Base-by-base conservation (phyloP, 768 basidiomycete species). In the Baorangia bicolor region DNA sequence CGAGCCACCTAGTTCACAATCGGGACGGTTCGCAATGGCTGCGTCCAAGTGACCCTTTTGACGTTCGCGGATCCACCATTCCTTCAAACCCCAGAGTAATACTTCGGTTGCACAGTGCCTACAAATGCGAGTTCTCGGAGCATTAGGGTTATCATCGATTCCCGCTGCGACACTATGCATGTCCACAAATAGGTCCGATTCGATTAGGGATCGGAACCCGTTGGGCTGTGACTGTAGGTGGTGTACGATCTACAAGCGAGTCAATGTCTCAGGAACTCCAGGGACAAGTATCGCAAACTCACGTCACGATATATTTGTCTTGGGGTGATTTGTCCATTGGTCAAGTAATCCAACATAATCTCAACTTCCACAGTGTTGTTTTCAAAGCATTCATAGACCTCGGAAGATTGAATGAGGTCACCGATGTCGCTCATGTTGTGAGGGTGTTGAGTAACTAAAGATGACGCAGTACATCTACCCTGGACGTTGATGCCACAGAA, bases 401-500 rank as follows among this genome's bases (percentile, higher is more conserved):
- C 86, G 1, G 83, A 69, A 27, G 86, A 88, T 68, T 88, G 83
- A 38, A 94, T 86, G 46, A 94, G 77, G 68, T 94, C 92, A n/a
- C 81, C 71, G 20, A 91, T 67, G 57, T 85, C 87, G 13, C 75
- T 73, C 68, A 92, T 73, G 27, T 80, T 85, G 54, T 92, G 86
- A 2, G 86, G 90, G 16, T 88, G 82, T 59, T 90, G 88, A 1
- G 75, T 65, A 21, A 70, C 55, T 13, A 92, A 68, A 14, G 81
- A 74, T 18, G 79, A 69, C 1, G 90, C 88, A 44, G 78, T 66
- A 67, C 92, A 94, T 45, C 92, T 84, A 16, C 81, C 82, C 53
- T 84, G 89, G 23, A 94, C 80, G 45, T 82, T 82, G 55, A 94
- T 84, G 11, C 92, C 92, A 64, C 92, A 94, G 69, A 93, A 93